A percentile compares a stretch with the other conserved stretches of the same genome.
phyloP scores from a whole-genome alignment of 352 stramenopile genomes.

The Phytopythium litorale region DNA sequence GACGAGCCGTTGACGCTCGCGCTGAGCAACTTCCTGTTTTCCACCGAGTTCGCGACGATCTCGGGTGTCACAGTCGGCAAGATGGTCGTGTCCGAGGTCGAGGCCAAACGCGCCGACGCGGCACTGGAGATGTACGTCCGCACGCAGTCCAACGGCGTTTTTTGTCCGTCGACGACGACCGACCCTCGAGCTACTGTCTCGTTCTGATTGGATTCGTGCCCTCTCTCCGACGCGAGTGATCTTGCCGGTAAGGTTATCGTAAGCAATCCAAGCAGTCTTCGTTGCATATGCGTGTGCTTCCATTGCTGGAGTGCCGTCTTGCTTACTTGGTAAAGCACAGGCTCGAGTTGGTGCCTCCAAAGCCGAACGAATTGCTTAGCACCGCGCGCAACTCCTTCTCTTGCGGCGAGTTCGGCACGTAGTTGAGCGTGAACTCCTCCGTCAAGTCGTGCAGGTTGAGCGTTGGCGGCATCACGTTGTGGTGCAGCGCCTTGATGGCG shows the following conservation, averaged over 20 bases:
- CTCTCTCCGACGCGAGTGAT: too few relatives aligned
- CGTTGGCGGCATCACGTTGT: conserved; percentile 92
- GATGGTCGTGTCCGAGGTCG: conserved; percentile 35
- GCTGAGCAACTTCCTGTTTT: conserved; percentile 58
- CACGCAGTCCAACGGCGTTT: background rate
- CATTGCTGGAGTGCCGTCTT: background rate
- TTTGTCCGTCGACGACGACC: background rate
- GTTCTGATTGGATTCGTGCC: background rate
- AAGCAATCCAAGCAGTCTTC: too few relatives aligned
- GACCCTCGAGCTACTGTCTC: background rate
- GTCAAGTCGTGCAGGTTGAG: conserved; percentile 88
- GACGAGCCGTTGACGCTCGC: conserved; percentile 52
- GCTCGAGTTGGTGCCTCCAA: conserved; percentile 95
- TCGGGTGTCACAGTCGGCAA: conserved; percentile 20
- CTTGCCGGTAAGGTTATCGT: too few relatives aligned
- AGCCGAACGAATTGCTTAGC: conserved; percentile 97
- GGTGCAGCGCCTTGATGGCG: conserved; percentile 89
- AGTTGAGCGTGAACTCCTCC: conserved; percentile 83
- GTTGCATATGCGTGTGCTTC: background rate
- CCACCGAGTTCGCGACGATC: conserved; percentile 40
- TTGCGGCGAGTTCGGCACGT: conserved; percentile 65
- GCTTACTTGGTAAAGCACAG: conserved; percentile 72
- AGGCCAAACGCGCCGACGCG: conserved; percentile 44
- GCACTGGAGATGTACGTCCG: conserved; percentile 41
- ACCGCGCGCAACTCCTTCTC: conserved; percentile 76